Base-by-base conservation (phyloP, 2,329 filamentous ascomycete genomes). In the Shiraia sp. region DNA sequence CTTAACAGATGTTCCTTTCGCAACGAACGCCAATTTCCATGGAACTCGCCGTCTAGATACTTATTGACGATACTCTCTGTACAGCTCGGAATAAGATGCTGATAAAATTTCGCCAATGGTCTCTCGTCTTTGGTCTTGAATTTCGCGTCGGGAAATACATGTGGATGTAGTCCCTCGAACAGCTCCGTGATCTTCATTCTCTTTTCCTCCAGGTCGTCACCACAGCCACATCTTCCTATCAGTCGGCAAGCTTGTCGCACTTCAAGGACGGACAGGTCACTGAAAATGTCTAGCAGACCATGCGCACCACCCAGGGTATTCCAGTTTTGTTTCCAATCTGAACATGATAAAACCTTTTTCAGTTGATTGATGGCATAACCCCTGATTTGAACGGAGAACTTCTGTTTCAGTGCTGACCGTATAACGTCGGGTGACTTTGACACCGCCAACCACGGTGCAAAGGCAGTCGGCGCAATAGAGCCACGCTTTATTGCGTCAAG, bases 371-470 rank as follows among this genome's bases (percentile, higher is more conserved):
- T 55, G 1, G 49, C 57, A 2, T 44, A 17, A 14, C 26, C 24
- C 13, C 65, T 55, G 17, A 65, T 42, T 3, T 48, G 17, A 13
- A 59, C 25, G 0, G 65, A 67, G 2, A 46, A 14, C 6, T 52
- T 44, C 32, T 67, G 63, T n/a, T 17, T 37, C 6, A 67, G 38
- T 9, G 58, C 55, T 35, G 38, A 13, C 13, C 24, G 27, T 13
- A 65, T 32, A 6, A 49, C 37, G 6, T 15, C 3, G 7, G 58
- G 53, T n/a, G 54, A 57, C 7, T 40, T 40, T 2, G 56, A 50
- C 10, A 64, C 24, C 6, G 48, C 45, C 5, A 68, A 51, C 63
- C 63, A 68, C 15, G 56, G 40, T 7, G 36, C 38, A 36, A 63
- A 61, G 8, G 44, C 32, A 7, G 29, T 23, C 1, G 61, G 55